Conservation (phyloP, 257 asterid species). For the Cynanchum wilfordii region DNA sequence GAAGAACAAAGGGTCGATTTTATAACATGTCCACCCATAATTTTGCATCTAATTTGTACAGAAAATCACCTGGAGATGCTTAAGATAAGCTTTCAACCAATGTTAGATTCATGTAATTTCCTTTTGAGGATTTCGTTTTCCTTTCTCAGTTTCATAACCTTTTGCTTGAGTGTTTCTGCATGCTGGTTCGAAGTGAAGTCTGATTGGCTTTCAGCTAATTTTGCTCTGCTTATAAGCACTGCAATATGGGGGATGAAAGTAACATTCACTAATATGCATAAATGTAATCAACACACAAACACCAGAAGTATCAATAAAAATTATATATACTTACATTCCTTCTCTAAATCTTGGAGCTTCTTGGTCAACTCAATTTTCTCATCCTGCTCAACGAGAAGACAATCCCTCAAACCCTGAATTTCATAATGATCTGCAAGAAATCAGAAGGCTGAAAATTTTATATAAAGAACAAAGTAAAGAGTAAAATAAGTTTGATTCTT, state of each 20-base stretch:
- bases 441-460: not conserved
- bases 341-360: conserved; percentile 35
- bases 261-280: not conserved
- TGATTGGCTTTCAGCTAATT: conserved; percentile 28
- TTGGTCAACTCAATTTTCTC: conserved; percentile 34
- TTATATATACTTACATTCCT: conserved; percentile 28
- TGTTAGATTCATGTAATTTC: conserved; percentile 12
- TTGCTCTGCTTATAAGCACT: conserved; percentile 34
- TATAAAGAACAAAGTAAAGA: not conserved
- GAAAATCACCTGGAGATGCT: not conserved
- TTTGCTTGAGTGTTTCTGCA: conserved; percentile 37
- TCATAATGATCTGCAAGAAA: conserved; percentile 31
- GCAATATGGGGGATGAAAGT: not conserved
- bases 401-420: conserved; percentile 43
- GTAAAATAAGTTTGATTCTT: not conserved
- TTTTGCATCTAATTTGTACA: too few relatives aligned
- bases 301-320: not conserved
- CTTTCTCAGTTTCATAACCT: conserved; percentile 39
- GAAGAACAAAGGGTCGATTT: too few relatives aligned
- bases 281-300: not conserved
- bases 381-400: conserved; percentile 34
- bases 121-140: conserved; percentile 41
- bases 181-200: conserved; percentile 33
- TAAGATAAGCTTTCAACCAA: not conserved
- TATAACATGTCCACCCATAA: too few relatives aligned